These are phyloP conservation scores for Elongisporangium prolatum DNA, from an alignment of 352 stramenopile genomes.

Conservation along the genomic window DNA sequence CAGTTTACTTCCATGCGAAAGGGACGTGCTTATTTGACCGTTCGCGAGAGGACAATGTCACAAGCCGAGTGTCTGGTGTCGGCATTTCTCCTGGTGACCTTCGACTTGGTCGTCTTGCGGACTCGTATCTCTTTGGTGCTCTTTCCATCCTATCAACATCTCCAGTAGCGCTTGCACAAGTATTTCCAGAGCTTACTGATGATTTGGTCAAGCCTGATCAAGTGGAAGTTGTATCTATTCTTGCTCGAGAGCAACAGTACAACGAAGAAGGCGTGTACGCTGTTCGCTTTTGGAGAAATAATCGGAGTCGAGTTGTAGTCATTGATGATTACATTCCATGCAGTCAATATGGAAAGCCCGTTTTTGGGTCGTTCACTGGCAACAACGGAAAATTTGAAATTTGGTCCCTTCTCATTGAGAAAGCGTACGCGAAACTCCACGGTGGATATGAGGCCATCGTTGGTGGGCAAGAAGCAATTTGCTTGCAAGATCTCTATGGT, in stretches of 20 bases:
- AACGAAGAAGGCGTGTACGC: slow-evolving; percentile 87
- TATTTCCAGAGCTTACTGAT: slow-evolving; percentile 60
- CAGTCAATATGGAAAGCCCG: slow-evolving; percentile 75
- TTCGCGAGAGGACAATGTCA: slow-evolving; percentile 38
- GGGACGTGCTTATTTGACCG: slow-evolving; percentile 80
- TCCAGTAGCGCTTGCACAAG: slow-evolving; percentile 61
- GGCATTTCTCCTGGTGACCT: slow-evolving; percentile 62
- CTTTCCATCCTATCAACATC: slow-evolving; percentile 81
- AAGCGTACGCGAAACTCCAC: slow-evolving; percentile 93
- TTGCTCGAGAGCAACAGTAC: slow-evolving; percentile 78
- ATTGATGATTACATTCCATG: slow-evolving; percentile 85
- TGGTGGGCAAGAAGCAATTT: slow-evolving; percentile 78
- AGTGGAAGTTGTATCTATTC: slow-evolving; percentile 43
- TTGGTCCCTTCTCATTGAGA: slow-evolving; percentile 92
- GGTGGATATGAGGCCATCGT: slow-evolving; percentile 89
- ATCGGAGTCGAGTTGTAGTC: slow-evolving; percentile 76
- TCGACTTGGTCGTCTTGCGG: slow-evolving; percentile 56
- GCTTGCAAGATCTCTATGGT: slow-evolving; percentile 73
- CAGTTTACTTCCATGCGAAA: slow-evolving; percentile 73
- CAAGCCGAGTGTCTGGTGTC: slow-evolving; percentile 55
- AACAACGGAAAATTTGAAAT: slow-evolving; percentile 87
- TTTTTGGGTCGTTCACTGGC: slow-evolving; percentile 81
- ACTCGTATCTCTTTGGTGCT: slow-evolving; percentile 78
- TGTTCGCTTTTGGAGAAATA: slow-evolving; percentile 82
- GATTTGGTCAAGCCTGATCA: slow-evolving; percentile 56